A percentile compares a stretch with the other conserved stretches of the same genome.
Conservation (phyloP, 2,329 filamentous ascomycete genomes). For the Ophiostoma sp. region DNA sequence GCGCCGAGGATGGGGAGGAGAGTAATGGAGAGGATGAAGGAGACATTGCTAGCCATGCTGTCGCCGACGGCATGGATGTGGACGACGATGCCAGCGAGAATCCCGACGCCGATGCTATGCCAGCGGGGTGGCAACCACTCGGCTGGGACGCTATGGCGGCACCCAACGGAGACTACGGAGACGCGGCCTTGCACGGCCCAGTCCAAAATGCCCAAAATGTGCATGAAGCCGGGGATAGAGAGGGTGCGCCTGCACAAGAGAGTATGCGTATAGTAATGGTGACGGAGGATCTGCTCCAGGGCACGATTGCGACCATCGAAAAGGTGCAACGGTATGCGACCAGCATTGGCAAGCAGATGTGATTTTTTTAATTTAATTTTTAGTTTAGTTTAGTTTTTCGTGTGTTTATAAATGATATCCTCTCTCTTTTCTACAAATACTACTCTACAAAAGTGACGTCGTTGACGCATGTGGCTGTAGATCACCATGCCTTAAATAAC, state of each 20-base stretch:
- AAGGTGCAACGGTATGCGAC: background rate
- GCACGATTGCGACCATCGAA: conserved; percentile 5
- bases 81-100: background rate
- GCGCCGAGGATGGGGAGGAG: background rate
- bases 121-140: background rate
- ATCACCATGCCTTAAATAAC: background rate
- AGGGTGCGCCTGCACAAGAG: background rate
- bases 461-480: background rate
- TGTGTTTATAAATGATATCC: background rate
- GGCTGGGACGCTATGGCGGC: background rate
- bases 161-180: background rate
- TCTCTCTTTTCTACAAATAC: background rate
- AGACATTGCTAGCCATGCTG: background rate
- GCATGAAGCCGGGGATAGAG: background rate
- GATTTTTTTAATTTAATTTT: background rate
- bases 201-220: background rate
- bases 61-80: background rate
- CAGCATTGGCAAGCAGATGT: background rate
- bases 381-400: background rate
- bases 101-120: background rate
- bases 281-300: conserved; percentile 13
- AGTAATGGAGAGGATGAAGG: background rate
- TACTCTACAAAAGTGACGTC: conserved; percentile 1
- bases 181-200: background rate
- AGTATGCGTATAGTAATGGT: conserved; percentile 21